phyloP scores from a whole-genome alignment of 345 rosid genomes.

The Euphorbia lathyris region DNA sequence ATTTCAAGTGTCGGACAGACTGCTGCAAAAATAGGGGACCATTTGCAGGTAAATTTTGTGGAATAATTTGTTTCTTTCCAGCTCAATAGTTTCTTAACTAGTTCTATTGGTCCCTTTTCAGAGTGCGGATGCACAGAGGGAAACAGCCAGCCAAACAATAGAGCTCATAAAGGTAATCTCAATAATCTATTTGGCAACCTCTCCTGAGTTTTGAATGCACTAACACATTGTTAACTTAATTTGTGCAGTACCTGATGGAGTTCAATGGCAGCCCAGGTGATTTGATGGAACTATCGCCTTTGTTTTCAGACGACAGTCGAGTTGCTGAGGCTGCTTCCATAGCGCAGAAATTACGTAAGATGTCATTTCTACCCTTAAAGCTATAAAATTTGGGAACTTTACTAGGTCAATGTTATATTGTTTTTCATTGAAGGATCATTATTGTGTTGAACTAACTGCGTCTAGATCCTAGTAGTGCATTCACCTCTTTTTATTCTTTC shows the following conservation, averaged over 20 bases:
- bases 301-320: slow-evolving; percentile 98
- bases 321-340: slow-evolving; percentile 99
- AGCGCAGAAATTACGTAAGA: slow-evolving; percentile 94
- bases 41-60: slow-evolving; percentile 67
- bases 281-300: slow-evolving; percentile 94
- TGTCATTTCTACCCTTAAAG: slow-evolving; percentile 9
- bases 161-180: slow-evolving; percentile 85
- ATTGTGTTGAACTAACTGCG: neutral
- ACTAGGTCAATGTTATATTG: neutral
- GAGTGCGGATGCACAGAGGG: slow-evolving; percentile 99
- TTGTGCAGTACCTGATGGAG: slow-evolving; percentile 93
- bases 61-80: neutral
- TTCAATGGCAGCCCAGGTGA: slow-evolving; percentile 98
- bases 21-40: slow-evolving; percentile 99
- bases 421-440: neutral
- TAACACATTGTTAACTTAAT: slow-evolving; percentile 20
- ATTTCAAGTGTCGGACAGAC: slow-evolving; percentile 99
- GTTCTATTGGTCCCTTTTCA: slow-evolving; percentile 31
- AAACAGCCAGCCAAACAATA: slow-evolving; percentile 95
- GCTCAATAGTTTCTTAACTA: slow-evolving; percentile 1
- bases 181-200: slow-evolving; percentile 14
- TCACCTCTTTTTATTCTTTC: neutral
- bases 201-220: slow-evolving; percentile 14
- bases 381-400: slow-evolving; percentile 7
- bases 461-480: neutral